Evolutionary conservation across 129 eudicot genomes (phyloP), one percentile per base, ranked within the genome.

Genomic region (Solidago caesia): DNA sequence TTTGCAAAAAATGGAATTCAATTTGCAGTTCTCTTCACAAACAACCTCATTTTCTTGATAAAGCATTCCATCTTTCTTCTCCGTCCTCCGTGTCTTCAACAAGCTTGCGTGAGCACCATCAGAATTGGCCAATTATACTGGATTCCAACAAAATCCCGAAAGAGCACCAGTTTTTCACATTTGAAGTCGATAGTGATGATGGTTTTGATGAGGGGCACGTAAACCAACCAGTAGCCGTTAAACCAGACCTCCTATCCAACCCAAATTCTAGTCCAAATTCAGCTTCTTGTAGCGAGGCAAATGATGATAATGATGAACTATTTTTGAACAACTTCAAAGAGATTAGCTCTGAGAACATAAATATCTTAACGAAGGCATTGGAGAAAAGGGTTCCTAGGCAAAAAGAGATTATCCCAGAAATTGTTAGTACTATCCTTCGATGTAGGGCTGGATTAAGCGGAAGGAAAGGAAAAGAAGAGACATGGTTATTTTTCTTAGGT

Each of bases 261-360:
- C 92, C 96, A 11, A 87, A 87, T 73, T 89, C 96, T 13, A 89
- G 87, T 67, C 92, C 96, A 1, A 89, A 87, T 73, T 89, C 96
- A 12, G 89, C 92, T 76, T 89, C 96, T n/a, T 89, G 88, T 4
- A 89, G 96, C n/a, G 89, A 87, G 60, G 85, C 86, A 58, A 87
- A 82, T 74, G 84, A 68, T 60, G 80, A 75, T 6, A 14, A 71
- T 11, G 73, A 84, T 67, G 75, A 56, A 41, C 13, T 26, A 25
- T 47, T 60, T 29, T 33, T 74, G 59, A 49, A 70, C 43, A 72
- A 63, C 60, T 89, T 87, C 86, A 84, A 82, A 49, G 85, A 84
- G 57, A 48, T 80, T 71, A 87, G 73, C 71, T 33, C 84, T 13
- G 87, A 86, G 25, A 89, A 82, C 43, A 58, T 84, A 27, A 74